A percentile compares a stretch with the other conserved stretches of the same genome.
Evolutionary conservation across 129 eudicot genomes (phyloP).

Genomic region (Smallanthus sonchifolius): DNA sequence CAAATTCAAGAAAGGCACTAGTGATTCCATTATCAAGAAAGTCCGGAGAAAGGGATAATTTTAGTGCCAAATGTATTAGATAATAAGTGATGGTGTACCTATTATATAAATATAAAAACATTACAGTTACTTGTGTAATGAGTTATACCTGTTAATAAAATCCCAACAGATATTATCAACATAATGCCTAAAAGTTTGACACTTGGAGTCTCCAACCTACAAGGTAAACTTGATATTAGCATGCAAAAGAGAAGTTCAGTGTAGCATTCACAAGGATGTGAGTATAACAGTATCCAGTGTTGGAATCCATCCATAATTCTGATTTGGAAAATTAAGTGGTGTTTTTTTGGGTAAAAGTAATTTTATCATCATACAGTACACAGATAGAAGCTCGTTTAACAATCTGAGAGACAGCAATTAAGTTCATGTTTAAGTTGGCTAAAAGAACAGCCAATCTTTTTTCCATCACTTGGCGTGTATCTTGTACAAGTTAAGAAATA

Average conservation of each 20-base stretch:
- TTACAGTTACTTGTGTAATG: conserved; percentile 1
- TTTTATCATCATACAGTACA: neutral
- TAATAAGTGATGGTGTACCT: neutral
- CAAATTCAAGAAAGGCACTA: neutral
- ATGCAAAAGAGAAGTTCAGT: neutral
- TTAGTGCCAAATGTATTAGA: neutral
- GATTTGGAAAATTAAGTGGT: neutral
- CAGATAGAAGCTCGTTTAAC: neutral
- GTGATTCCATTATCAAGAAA: neutral
- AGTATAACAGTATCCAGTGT: neutral
- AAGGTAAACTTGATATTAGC: conserved; percentile 15
- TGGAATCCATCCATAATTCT: neutral
- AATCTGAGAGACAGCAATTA: neutral
- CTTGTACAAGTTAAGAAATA: neutral
- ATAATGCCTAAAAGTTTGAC: conserved; percentile 79
- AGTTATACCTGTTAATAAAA: conserved; percentile 74
- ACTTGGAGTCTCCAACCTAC: conserved; percentile 97
- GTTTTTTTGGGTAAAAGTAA: neutral
- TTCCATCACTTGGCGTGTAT: neutral
- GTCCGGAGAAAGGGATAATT: neutral
- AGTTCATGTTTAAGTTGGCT: conserved; percentile 2
- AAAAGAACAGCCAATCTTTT: neutral
- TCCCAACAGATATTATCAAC: conserved; percentile 74
- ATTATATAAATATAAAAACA: neutral
- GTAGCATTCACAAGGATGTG: neutral